phyloP scores from a whole-genome alignment of 345 rosid genomes.

The Nasturtium officinale region DNA sequence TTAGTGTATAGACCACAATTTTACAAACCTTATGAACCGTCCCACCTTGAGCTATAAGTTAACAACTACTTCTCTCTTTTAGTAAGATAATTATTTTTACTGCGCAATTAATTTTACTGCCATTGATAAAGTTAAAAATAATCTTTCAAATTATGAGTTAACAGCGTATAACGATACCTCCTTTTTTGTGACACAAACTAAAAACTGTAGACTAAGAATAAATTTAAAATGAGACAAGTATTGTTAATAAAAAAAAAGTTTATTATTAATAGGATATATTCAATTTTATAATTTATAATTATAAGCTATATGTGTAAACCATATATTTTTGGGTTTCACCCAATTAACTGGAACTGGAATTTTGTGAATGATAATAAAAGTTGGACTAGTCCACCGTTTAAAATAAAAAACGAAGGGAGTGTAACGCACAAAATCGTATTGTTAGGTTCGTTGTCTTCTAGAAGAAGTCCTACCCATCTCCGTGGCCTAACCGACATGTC shows the following conservation, averaged over 20 bases:
- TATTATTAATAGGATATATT: too few species aligned
- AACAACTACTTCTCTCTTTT: too few species aligned
- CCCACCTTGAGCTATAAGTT: too few species aligned
- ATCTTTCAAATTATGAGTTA: too few species aligned
- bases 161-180: too few species aligned
- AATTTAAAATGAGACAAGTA: too few species aligned
- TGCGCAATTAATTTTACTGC: too few species aligned
- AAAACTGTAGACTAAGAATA: too few species aligned
- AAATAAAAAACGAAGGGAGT: neutral
- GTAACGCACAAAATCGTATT: conserved; percentile 18
- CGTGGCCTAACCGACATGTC: conserved; percentile 32
- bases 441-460: conserved; percentile 33
- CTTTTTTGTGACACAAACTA: too few species aligned
- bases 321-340: neutral
- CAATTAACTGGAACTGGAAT: neutral
- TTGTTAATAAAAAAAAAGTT: too few species aligned
- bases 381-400: neutral
- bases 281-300: neutral
- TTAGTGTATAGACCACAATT: conserved; percentile 2
- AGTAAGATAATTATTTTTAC: too few species aligned
- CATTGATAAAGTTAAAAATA: too few species aligned
- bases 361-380: neutral
- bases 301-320: neutral
- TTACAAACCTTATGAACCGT: neutral
- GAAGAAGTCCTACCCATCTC: conserved; percentile 38